Conservation (phyloP, 2,329 filamentous ascomycete genomes). For the Dendrostoma leiphaemia region DNA sequence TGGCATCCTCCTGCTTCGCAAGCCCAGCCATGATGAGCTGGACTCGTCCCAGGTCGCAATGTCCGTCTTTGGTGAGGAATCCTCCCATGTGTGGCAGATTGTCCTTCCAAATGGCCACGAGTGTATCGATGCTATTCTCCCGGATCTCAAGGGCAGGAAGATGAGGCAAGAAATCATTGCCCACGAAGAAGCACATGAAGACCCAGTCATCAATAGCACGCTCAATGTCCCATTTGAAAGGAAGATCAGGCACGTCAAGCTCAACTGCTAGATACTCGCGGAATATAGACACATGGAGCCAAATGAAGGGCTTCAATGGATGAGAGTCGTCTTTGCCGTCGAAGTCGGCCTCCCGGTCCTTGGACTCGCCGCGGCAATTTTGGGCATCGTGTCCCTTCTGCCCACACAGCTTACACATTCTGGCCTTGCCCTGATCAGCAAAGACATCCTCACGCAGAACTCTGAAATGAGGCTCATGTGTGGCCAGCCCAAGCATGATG, state of each 20-base stretch:
- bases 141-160: constrained; percentile 96
- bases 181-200: constrained; percentile 98
- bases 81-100: constrained; percentile 90
- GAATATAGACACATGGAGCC: constrained; percentile 89
- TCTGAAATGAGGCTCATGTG: constrained; percentile 95
- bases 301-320: constrained; percentile 89
- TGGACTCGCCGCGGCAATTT: constrained; percentile 77
- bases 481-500: constrained; percentile 96
- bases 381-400: constrained; percentile 89
- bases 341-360: constrained; percentile 74
- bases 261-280: constrained; percentile 92
- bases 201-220: constrained; percentile 97
- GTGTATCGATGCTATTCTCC: constrained; percentile 93
- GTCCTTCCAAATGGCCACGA: constrained; percentile 96
- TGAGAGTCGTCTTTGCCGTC: constrained; percentile 75
- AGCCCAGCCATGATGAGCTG: constrained; percentile 86
- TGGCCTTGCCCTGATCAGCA: constrained; percentile 78
- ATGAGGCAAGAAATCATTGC: constrained; percentile 97
- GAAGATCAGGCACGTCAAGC: constrained; percentile 76
- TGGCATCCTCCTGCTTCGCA: constrained; percentile 88
- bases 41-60: constrained; percentile 81
- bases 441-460: constrained; percentile 97
- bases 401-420: constrained; percentile 83
- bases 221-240: constrained; percentile 90
- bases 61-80: constrained; percentile 93